A percentile compares a stretch with the other conserved stretches of the same genome.
phyloP scores from a whole-genome alignment of 2,329 filamentous ascomycete species.

The Pseudocercospora fuligena region DNA sequence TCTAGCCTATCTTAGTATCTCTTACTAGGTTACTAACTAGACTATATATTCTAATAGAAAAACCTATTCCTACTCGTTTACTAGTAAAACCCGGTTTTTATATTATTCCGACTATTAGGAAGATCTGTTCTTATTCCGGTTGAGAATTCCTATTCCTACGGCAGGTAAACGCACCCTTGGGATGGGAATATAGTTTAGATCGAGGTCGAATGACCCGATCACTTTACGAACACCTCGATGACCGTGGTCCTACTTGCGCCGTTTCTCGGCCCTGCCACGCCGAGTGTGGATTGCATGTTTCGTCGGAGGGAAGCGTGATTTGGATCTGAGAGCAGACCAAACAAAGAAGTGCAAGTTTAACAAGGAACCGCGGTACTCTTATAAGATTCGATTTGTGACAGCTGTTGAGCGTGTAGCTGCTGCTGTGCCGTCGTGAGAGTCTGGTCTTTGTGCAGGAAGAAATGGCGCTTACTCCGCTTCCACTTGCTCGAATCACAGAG shows the following conservation, averaged over 20 bases:
- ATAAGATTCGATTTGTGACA: background rate
- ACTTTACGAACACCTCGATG: background rate
- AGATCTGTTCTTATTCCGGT: no score
- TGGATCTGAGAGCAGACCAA: background rate
- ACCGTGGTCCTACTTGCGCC: background rate
- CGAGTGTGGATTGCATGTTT: background rate
- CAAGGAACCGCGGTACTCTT: background rate
- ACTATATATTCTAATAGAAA: no score
- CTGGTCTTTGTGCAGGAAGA: no score
- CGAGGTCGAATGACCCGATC: background rate
- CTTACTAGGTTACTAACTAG: no score
- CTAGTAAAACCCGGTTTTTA: no score
- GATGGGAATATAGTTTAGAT: conserved; percentile 1
- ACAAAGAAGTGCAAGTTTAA: background rate
- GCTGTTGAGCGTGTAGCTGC: background rate
- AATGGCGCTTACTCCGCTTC: no score
- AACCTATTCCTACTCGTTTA: no score
- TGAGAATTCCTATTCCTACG: no score
- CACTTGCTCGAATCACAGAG: background rate
- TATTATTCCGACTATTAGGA: no score
- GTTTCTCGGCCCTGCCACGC: background rate
- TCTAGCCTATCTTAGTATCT: no score
- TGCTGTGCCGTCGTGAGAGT: no score
- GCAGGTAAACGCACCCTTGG: no score
- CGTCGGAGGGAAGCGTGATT: background rate